A percentile compares a stretch with the other conserved stretches of the same genome.
phyloP scores from a whole-genome alignment of 352 stramenopile genomes.

The Pythium periplocum region DNA sequence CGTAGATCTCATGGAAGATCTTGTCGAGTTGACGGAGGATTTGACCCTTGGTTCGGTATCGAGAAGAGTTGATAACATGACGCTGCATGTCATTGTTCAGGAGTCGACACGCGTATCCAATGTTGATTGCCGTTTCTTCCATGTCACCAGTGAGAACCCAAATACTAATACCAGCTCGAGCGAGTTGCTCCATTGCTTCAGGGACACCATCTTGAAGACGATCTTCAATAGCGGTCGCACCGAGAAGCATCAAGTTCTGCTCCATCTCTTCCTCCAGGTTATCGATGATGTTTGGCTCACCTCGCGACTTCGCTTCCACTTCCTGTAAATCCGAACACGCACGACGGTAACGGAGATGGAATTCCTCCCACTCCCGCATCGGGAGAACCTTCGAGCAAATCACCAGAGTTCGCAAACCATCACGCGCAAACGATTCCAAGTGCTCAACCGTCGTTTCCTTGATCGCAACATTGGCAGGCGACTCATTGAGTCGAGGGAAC shows the following conservation, averaged over 20 bases:
- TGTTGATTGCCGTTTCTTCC: conserved; percentile 89
- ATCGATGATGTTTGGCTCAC: conserved; percentile 61
- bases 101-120: conserved; percentile 79
- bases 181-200: conserved; percentile 69
- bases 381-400: conserved; percentile 67
- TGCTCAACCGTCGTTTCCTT: conserved; percentile 53
- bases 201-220: conserved; percentile 79
- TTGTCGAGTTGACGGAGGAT: conserved; percentile 72
- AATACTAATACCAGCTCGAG: conserved; percentile 77
- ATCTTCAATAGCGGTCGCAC: conserved; percentile 85
- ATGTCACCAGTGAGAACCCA: conserved; percentile 88
- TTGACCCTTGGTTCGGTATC: conserved; percentile 58
- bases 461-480: conserved; percentile 31
- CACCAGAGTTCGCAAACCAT: conserved; percentile 86
- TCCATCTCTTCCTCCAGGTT: conserved; percentile 75
- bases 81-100: conserved; percentile 93
- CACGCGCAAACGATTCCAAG: conserved; percentile 77
- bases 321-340: conserved; percentile 56
- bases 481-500: conserved; percentile 64
- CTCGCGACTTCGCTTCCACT: conserved; percentile 61
- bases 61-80: conserved; percentile 73
- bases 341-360: conserved; percentile 56
- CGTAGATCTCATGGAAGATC: conserved; percentile 70
- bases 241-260: conserved; percentile 65
- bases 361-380: conserved; percentile 56